Percentiles rank a stretch among this genome's conserved stretches.
phyloP scores from a whole-genome alignment of 2,329 filamentous ascomycete species.

The Ophiocordyceps australis region DNA sequence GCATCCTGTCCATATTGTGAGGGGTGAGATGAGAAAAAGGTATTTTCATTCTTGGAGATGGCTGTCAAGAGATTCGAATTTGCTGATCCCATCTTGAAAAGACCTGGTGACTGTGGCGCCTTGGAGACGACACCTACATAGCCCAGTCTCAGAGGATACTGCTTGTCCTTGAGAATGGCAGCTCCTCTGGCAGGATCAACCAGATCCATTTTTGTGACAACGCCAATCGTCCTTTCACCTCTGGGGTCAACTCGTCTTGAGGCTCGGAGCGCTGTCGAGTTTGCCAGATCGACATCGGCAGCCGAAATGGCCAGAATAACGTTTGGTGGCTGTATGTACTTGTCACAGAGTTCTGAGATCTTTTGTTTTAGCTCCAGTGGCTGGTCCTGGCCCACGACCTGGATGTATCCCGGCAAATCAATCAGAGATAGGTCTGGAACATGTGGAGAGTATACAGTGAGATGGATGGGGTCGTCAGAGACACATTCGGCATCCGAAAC shows the following conservation, averaged over 20 bases:
- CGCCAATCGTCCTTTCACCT: slow-evolving; percentile 90
- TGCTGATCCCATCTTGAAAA: slow-evolving; percentile 69
- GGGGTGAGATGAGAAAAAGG: slow-evolving; percentile 74
- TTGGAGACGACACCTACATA: slow-evolving; percentile 92
- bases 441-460: slow-evolving; percentile 87
- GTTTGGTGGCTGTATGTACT: slow-evolving; percentile 92
- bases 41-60: slow-evolving; percentile 74
- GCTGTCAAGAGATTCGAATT: slow-evolving; percentile 67
- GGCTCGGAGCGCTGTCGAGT: slow-evolving; percentile 80
- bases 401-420: slow-evolving; percentile 92
- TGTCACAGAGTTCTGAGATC: slow-evolving; percentile 90
- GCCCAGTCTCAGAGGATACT: slow-evolving; percentile 86
- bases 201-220: slow-evolving; percentile 98
- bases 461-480: slow-evolving; percentile 88
- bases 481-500: slow-evolving; percentile 86
- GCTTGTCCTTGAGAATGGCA: slow-evolving; percentile 66
- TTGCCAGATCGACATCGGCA: slow-evolving; percentile 90
- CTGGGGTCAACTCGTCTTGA: slow-evolving; percentile 84
- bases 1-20: slow-evolving; percentile 58
- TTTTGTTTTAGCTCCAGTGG: slow-evolving; percentile 85
- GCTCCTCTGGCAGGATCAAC: slow-evolving; percentile 69
- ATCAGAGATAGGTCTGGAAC: slow-evolving; percentile 93
- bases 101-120: slow-evolving; percentile 47
- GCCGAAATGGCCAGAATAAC: slow-evolving; percentile 95
- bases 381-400: slow-evolving; percentile 82